Evolutionary conservation across 2,329 filamentous ascomycete species (phyloP), one percentile per base, ranked within the genome.

Genomic region (Trichoderma polysporum): DNA sequence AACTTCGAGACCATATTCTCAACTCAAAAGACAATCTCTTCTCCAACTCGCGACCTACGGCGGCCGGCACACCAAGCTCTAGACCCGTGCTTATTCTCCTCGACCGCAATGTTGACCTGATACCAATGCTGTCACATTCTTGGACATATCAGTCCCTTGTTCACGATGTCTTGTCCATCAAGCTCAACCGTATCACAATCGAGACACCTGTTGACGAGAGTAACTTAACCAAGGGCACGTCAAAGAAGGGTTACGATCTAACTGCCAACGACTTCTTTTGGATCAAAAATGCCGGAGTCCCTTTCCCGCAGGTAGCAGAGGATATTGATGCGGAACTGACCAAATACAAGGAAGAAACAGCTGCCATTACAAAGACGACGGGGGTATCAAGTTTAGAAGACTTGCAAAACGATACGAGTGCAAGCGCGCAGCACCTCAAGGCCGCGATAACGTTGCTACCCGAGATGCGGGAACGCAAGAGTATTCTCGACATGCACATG

Each of bases 11-110:
- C 75, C 95, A 99, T 77, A 92, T 98, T 62, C 85, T 99, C 70
- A 98, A 98, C 79, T 97, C 94, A 13, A 98, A 97, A 81, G 94
- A 97, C 76, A 98, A 97, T 75, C 86, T 99, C 4, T 99, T 99
- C 78, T 96, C 93, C 47, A 81, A 79, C 67, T 84, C 89, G 60
- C 85, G 91, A 68, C 84, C 88, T 2, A 80, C 84, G 8, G 80
- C 84, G 7, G 78, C 85, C 1, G 85, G 86, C 17, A 90, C 91
- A 0, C 86, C 90, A 2, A 87, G 89, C 9, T 91, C 92, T 27
- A 85, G 96, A 57, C 95, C 96, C 0, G 93, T 98, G 0, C 87
- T 99, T 53, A 88, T 99, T 71, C 91, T 99, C 61, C 90, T 98
- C 56, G 95, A 99, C 79, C 90, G 95, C 72, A 98, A 97, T 74